phyloP scores from a whole-genome alignment of 2,329 filamentous ascomycete species.

The Ophiobolus disseminans region DNA sequence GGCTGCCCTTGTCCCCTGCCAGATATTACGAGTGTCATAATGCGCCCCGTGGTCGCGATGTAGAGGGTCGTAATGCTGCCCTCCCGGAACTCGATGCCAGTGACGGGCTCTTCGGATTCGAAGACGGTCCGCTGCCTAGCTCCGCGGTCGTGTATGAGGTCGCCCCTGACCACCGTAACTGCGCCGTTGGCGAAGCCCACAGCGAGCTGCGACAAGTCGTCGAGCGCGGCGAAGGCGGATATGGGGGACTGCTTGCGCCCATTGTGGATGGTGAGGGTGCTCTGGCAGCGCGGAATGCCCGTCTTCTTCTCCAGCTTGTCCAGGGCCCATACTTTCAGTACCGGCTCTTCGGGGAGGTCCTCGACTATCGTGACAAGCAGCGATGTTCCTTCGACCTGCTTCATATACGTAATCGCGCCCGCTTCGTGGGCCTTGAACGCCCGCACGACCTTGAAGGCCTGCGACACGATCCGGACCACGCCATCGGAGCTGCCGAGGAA shows the following conservation, averaged over 20 bases:
- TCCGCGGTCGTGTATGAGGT: slow-evolving; percentile 92
- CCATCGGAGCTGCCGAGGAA: slow-evolving; percentile 89
- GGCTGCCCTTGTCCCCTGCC: slow-evolving; percentile 89
- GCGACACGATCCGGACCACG: slow-evolving; percentile 83
- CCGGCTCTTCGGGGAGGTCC: slow-evolving; percentile 84
- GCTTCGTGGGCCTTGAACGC: slow-evolving; percentile 86
- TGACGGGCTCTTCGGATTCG: slow-evolving; percentile 95
- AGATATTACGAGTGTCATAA: slow-evolving; percentile 85
- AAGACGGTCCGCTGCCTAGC: slow-evolving; percentile 94
- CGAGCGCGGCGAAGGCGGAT: slow-evolving; percentile 84
- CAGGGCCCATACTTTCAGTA: slow-evolving; percentile 96
- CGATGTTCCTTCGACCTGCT: slow-evolving; percentile 86
- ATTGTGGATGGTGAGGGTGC: slow-evolving; percentile 85
- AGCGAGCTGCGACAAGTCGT: slow-evolving; percentile 89
- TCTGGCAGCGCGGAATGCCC: slow-evolving; percentile 84
- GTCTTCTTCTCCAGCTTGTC: slow-evolving; percentile 95
- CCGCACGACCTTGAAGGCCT: slow-evolving; percentile 83
- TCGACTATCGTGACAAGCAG: slow-evolving; percentile 86
- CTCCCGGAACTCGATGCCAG: slow-evolving; percentile 80
- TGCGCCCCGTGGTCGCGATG: slow-evolving; percentile 86
- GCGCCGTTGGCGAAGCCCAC: slow-evolving; percentile 96
- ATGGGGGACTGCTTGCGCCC: slow-evolving; percentile 93
- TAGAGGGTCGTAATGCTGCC: slow-evolving; percentile 78
- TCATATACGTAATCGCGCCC: slow-evolving; percentile 86
- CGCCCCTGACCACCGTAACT: slow-evolving; percentile 90